A percentile compares a stretch with the other conserved stretches of the same genome.
These are phyloP conservation scores for Saraca asoca DNA, from an alignment of 331 rosid species.

Conservation along the genomic window DNA sequence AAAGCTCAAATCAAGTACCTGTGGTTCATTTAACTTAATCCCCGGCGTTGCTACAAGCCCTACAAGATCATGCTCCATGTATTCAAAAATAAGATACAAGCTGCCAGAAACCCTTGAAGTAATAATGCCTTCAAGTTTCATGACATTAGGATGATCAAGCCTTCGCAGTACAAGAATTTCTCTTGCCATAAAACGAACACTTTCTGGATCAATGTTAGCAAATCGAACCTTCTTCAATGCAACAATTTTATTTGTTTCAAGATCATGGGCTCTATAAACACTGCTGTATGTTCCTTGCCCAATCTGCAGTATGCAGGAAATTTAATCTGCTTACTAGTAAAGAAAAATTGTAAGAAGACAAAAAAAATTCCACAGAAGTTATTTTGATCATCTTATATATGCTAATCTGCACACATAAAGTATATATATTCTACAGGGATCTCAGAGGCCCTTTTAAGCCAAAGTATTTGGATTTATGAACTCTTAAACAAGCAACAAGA, in stretches of 20 bases:
- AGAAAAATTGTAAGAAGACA: background rate
- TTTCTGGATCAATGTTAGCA: slow-evolving; percentile 82
- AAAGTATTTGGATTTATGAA: no score
- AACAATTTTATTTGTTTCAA: slow-evolving; percentile 69
- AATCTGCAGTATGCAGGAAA: slow-evolving; percentile 48
- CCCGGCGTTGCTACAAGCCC: slow-evolving; percentile 70
- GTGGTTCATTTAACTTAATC: slow-evolving; percentile 67
- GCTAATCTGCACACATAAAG: no score
- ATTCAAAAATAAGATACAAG: slow-evolving; percentile 81
- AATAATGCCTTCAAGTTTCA: slow-evolving; percentile 89
- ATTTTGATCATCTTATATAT: background rate
- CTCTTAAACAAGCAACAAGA: no score
- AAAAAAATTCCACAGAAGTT: background rate
- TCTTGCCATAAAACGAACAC: slow-evolving; percentile 89
- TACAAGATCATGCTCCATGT: slow-evolving; percentile 89
- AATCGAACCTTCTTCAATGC: slow-evolving; percentile 89
- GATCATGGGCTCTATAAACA: slow-evolving; percentile 83
- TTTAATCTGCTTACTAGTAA: background rate
- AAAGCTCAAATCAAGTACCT: slow-evolving; percentile 47
- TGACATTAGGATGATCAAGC: slow-evolving; percentile 91
- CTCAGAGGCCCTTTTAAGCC: no score
- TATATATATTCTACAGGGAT: no score
- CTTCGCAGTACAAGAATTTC: slow-evolving; percentile 69
- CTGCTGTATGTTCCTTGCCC: slow-evolving; percentile 97
- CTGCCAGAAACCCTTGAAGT: slow-evolving; percentile 83